Conservation (phyloP, 495 filamentous ascomycete genomes). For the Penicillium bialowiezense region DNA sequence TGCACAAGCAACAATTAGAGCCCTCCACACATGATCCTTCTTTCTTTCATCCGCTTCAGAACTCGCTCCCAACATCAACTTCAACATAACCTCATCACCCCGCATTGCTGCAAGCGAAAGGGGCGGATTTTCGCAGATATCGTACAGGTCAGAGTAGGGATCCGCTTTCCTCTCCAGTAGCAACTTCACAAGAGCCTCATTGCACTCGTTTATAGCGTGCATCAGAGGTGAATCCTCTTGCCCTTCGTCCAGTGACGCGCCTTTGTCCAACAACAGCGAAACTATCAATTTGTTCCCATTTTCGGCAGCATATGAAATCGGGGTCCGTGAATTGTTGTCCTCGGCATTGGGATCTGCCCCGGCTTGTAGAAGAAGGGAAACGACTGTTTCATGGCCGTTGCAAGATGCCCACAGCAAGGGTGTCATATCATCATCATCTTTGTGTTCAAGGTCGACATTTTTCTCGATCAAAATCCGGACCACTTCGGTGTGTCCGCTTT, state of each 20-base stretch:
- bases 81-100: background rate
- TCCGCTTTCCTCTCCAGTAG: background rate
- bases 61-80: background rate
- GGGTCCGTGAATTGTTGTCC: background rate
- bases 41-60: background rate
- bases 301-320: background rate
- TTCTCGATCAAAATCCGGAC: background rate
- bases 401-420: background rate
- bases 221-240: background rate
- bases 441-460: background rate
- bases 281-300: background rate
- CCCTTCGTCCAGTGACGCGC: background rate
- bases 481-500: background rate
- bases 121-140: background rate
- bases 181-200: background rate
- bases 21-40: background rate
- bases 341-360: background rate
- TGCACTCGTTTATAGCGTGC: background rate
- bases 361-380: background rate
- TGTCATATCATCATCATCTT: background rate
- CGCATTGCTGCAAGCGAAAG: background rate
- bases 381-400: background rate
- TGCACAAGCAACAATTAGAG: background rate
- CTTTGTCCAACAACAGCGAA: background rate
- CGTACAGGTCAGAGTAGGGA: background rate